These are phyloP conservation scores for Russula virescens DNA, from an alignment of 768 basidiomycete genomes.

Conservation along the genomic window DNA sequence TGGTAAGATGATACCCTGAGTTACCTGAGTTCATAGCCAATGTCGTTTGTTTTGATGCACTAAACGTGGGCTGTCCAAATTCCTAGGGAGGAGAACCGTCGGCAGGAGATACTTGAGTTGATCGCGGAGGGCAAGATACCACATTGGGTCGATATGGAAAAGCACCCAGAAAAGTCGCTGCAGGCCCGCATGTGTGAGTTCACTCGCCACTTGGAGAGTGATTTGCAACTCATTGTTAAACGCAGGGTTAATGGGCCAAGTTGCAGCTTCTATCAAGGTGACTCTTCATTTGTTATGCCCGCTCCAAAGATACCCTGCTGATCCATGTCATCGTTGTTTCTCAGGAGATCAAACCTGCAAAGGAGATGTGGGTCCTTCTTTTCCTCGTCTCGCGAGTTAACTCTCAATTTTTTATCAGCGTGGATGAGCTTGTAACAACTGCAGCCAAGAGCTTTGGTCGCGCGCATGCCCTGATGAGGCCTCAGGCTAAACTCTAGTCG, in stretches of 20 bases:
- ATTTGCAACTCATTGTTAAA: neutral
- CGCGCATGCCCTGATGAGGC: slow-evolving; percentile 38
- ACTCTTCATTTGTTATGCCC: neutral
- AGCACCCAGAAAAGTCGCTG: slow-evolving; percentile 59
- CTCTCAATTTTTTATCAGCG: slow-evolving; percentile 38
- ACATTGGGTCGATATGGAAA: slow-evolving; percentile 64
- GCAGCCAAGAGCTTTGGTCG: slow-evolving; percentile 53
- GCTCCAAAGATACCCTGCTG: slow-evolving; percentile 2
- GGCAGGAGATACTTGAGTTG: slow-evolving; percentile 52
- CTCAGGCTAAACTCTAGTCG: slow-evolving; percentile 47
- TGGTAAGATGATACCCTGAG: slow-evolving; percentile 42
- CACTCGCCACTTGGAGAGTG: neutral
- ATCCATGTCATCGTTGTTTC: neutral
- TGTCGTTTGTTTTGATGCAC: neutral
- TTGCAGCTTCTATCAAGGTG: slow-evolving; percentile 61
- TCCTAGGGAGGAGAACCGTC: slow-evolving; percentile 55
- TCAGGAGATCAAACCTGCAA: slow-evolving; percentile 78
- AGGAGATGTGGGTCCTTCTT: slow-evolving; percentile 59
- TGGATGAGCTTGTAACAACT: slow-evolving; percentile 74
- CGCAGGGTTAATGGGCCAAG: slow-evolving; percentile 73
- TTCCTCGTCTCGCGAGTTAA: neutral
- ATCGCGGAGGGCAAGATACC: slow-evolving; percentile 65
- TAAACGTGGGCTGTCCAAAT: neutral
- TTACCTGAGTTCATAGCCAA: slow-evolving; percentile 12
- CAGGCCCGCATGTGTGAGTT: slow-evolving; percentile 55